Conservation (phyloP, 78 protist species). For the Monocercomonoides exilis region DNA sequence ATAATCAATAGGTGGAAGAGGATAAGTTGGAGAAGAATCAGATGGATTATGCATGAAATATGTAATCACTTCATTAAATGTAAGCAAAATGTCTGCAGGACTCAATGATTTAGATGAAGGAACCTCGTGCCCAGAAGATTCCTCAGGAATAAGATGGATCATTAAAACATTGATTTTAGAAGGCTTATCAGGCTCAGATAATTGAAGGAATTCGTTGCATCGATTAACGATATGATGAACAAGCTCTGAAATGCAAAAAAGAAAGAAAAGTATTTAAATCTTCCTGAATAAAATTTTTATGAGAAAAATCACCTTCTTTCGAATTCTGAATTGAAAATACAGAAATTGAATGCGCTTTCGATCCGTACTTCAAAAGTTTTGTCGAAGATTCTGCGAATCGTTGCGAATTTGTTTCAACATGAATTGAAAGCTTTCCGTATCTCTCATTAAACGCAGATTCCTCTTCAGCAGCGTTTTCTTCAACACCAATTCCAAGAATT, state of each 20-base stretch:
- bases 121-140: not conserved
- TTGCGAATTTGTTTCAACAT: not conserved
- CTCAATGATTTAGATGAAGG: not conserved
- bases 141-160: not conserved
- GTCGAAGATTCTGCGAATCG: not conserved
- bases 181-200: not conserved
- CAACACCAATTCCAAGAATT: not conserved
- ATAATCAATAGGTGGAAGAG: not conserved
- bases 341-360: not conserved
- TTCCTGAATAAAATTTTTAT: too few species aligned
- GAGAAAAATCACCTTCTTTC: not conserved
- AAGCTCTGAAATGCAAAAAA: not conserved
- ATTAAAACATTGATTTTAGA: not conserved
- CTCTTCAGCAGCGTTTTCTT: not conserved
- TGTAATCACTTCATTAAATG: not conserved
- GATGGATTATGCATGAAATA: not conserved
- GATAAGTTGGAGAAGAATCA: not conserved
- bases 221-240: not conserved
- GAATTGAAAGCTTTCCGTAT: not conserved
- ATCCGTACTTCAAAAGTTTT: not conserved
- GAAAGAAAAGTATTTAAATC: not conserved
- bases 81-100: not conserved
- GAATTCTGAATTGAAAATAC: not conserved
- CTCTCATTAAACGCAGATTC: not conserved
- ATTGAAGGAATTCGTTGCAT: not conserved